Percentiles rank a stretch among this genome's conserved stretches.
These are phyloP conservation scores for Ogataea sp. DNA, from an alignment of 805 yeast species.

Conservation along the genomic window DNA sequence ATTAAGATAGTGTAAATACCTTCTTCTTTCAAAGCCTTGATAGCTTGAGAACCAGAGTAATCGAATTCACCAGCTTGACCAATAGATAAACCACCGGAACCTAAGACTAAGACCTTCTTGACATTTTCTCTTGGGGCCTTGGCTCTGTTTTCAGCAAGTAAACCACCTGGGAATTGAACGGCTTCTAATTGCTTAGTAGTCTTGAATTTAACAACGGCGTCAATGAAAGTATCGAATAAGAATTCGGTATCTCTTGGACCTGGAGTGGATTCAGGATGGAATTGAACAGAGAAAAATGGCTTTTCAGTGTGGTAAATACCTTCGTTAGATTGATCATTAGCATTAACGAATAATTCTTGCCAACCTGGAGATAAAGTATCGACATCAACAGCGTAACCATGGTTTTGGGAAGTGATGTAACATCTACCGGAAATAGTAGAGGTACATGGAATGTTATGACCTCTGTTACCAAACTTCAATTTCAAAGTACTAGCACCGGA, in stretches of 20 bases:
- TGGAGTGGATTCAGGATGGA: conserved; percentile 98
- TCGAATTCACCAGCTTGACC: conserved; percentile 99
- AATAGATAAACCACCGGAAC: conserved; percentile 96
- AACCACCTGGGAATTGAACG: conserved; percentile 89
- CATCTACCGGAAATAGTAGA: conserved; percentile 87
- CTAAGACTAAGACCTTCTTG: conserved; percentile 88
- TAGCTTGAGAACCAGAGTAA: conserved; percentile 98
- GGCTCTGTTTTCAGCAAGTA: conserved; percentile 60
- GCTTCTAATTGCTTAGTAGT: conserved; percentile 50
- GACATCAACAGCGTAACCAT: conserved; percentile 94
- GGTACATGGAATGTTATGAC: conserved; percentile 95
- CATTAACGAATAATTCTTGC: conserved; percentile 91
- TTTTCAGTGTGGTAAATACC: conserved; percentile 87
- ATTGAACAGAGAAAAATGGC: conserved; percentile 96
- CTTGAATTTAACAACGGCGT: conserved; percentile 65
- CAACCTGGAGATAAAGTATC: conserved; percentile 68
- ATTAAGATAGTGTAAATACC: conserved; percentile 93
- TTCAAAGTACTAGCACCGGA: conserved; percentile 89
- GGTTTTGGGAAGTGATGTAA: conserved; percentile 97
- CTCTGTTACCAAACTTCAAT: conserved; percentile 97
- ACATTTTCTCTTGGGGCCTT: conserved; percentile 74
- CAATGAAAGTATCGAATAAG: conserved; percentile 86
- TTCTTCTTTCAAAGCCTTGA: conserved; percentile 96
- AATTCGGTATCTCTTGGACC: conserved; percentile 99
- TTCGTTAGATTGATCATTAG: conserved; percentile 96